Percentiles rank a stretch among this genome's conserved stretches.
phyloP scores from a whole-genome alignment of 495 filamentous ascomycete species.

The Penicillium egyptiacum region DNA sequence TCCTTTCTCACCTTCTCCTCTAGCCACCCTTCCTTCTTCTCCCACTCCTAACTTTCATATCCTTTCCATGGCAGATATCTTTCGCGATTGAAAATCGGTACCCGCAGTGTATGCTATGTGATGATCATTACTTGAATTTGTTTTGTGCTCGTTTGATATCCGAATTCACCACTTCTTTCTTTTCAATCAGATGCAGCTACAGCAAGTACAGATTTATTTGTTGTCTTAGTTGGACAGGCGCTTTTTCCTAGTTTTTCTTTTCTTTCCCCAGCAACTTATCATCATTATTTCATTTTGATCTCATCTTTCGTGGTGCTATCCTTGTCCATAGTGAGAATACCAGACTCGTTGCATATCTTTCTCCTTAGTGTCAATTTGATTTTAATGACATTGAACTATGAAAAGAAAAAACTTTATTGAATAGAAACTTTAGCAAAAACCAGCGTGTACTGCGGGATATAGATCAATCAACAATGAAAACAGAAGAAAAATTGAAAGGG shows the following conservation, averaged over 20 bases:
- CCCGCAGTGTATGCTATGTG: slow-evolving; percentile 21
- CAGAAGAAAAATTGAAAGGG: neutral
- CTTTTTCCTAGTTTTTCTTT: neutral
- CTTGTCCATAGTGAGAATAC: neutral
- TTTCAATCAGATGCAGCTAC: neutral
- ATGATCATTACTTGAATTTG: slow-evolving; percentile 11
- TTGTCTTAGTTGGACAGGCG: neutral
- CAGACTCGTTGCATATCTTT: neutral
- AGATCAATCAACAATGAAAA: slow-evolving; percentile 10
- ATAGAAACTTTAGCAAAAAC: slow-evolving; percentile 13
- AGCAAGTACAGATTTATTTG: neutral
- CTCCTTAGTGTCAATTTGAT: neutral
- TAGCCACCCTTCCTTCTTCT: slow-evolving; percentile 3
- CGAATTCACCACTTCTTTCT: slow-evolving; percentile 6
- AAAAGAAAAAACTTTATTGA: slow-evolving; percentile 11
- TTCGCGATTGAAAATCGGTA: slow-evolving; percentile 14
- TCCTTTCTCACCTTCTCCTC: neutral
- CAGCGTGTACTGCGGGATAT: slow-evolving; percentile 38
- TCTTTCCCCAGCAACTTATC: neutral
- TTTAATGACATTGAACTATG: neutral
- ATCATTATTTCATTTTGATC: neutral
- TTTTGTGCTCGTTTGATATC: slow-evolving; percentile 20
- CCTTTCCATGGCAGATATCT: slow-evolving; percentile 3
- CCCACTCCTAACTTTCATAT: slow-evolving; percentile 1
- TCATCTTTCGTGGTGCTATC: neutral